phyloP scores from a whole-genome alignment of 2,329 filamentous ascomycete genomes.

The Talaromyces sp. region DNA sequence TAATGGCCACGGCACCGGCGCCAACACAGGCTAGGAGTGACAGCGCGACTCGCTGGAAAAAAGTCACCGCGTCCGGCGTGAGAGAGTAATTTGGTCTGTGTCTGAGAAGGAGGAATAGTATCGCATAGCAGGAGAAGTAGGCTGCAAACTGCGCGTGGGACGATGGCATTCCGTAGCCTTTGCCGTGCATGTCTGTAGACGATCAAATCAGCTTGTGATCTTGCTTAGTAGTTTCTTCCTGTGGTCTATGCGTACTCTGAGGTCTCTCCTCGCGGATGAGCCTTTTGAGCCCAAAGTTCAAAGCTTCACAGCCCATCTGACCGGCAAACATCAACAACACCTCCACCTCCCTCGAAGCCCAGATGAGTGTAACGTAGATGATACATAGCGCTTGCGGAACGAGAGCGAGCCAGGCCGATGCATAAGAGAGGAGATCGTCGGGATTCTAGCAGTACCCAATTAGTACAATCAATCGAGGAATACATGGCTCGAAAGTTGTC shows the following conservation, averaged over 20 bases:
- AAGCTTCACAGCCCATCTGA: conserved; percentile 83
- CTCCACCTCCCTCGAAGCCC: conserved; percentile 87
- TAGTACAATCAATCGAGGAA: background rate
- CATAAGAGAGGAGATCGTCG: conserved; percentile 73
- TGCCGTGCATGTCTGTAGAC: conserved; percentile 66
- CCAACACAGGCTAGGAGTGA: conserved; percentile 57
- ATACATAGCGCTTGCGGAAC: conserved; percentile 88
- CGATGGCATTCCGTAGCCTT: conserved; percentile 95
- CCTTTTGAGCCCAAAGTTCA: conserved; percentile 87
- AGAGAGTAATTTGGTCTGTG: conserved; percentile 59
- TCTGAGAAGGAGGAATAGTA: conserved; percentile 78
- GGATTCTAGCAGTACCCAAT: conserved; percentile 64
- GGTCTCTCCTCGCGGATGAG: conserved; percentile 90
- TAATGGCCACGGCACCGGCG: conserved; percentile 70
- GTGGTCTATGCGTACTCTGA: conserved; percentile 54
- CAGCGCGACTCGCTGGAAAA: conserved; percentile 57
- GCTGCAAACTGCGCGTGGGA: conserved; percentile 94
- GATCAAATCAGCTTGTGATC: conserved; percentile 4
- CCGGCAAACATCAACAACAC: conserved; percentile 86
- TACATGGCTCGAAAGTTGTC: conserved; percentile 23
- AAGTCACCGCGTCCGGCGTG: conserved; percentile 39
- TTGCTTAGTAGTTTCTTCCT: background rate
- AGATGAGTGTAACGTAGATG: conserved; percentile 83
- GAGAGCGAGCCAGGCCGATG: conserved; percentile 91
- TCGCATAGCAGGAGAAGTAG: conserved; percentile 82